phyloP scores from a whole-genome alignment of 2,329 filamentous ascomycete species.

The Shiraia bambusicola region DNA sequence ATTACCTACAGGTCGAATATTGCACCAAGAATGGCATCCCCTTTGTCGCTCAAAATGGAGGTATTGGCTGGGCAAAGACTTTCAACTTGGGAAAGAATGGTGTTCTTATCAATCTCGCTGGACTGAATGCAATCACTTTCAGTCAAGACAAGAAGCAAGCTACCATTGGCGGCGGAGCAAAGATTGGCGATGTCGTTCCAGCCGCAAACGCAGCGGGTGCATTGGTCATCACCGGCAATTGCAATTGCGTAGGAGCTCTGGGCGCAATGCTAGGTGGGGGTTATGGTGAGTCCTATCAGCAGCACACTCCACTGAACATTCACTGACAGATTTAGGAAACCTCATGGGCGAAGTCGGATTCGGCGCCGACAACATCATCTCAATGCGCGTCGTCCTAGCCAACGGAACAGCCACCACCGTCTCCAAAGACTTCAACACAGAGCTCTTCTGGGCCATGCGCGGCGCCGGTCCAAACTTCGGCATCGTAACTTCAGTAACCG shows the following conservation, averaged over 20 bases:
- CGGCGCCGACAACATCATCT: slow-evolving; percentile 52
- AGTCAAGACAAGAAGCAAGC: slow-evolving; percentile 24
- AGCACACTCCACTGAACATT: neutral
- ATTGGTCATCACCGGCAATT: slow-evolving; percentile 32
- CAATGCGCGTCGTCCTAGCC: slow-evolving; percentile 27
- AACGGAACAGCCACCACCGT: slow-evolving; percentile 35
- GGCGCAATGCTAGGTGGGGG: slow-evolving; percentile 52
- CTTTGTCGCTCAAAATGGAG: slow-evolving; percentile 33
- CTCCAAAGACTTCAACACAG: slow-evolving; percentile 21
- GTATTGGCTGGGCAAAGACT: slow-evolving; percentile 29
- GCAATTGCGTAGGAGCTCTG: slow-evolving; percentile 35
- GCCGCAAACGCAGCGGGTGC: slow-evolving; percentile 42
- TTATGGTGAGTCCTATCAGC: slow-evolving; percentile 43
- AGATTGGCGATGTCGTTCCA: slow-evolving; percentile 41
- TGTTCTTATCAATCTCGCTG: slow-evolving; percentile 34
- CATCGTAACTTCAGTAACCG: slow-evolving; percentile 40
- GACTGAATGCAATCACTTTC: slow-evolving; percentile 28
- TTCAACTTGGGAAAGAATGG: slow-evolving; percentile 25
- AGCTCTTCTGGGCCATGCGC: slow-evolving; percentile 44
- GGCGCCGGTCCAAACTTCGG: slow-evolving; percentile 42
- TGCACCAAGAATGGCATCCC: slow-evolving; percentile 18
- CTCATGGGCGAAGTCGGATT: slow-evolving; percentile 57
- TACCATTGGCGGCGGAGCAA: slow-evolving; percentile 37
- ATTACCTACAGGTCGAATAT: slow-evolving; percentile 25
- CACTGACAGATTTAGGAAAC: slow-evolving; percentile 41